Conservation (phyloP, 176 grass and related monocot genomes). For the Alloteropsis semialata region DNA sequence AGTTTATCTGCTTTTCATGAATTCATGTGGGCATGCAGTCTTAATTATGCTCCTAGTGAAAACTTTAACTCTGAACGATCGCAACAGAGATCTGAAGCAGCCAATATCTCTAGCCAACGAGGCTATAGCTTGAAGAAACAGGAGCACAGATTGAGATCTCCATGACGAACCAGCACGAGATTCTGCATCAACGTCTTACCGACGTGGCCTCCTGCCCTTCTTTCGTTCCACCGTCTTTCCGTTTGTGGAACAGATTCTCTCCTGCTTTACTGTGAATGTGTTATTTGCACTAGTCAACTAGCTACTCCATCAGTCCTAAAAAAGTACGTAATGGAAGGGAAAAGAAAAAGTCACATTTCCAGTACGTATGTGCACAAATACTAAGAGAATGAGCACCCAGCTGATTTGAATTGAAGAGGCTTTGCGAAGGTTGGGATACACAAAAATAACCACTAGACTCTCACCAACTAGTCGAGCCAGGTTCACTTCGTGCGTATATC, state of each 20-base stretch:
- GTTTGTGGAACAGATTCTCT: slow-evolving; percentile 35
- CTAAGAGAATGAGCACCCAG: too few species aligned
- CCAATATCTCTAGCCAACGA: background rate
- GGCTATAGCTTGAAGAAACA: background rate
- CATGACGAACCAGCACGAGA: background rate
- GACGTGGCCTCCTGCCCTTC: slow-evolving; percentile 38
- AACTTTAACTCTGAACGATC: background rate
- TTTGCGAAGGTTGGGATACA: too few species aligned
- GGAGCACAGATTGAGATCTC: slow-evolving; percentile 28
- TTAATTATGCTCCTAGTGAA: background rate
- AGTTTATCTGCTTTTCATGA: background rate
- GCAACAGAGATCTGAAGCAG: background rate
- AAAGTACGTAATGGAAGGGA: background rate
- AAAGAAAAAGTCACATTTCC: background rate
- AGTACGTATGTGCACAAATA: too few species aligned
- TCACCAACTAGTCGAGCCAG: too few species aligned
- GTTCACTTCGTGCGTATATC: too few species aligned
- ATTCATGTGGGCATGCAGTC: background rate
- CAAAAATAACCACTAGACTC: too few species aligned
- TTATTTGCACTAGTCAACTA: background rate
- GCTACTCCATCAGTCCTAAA: background rate
- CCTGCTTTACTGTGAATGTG: background rate
- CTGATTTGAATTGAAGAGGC: too few species aligned
- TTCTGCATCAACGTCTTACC: slow-evolving; percentile 30
- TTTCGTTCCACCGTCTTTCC: slow-evolving; percentile 27